Conservation (phyloP, 148 eudicot genomes). For the Limonium bicolor region DNA sequence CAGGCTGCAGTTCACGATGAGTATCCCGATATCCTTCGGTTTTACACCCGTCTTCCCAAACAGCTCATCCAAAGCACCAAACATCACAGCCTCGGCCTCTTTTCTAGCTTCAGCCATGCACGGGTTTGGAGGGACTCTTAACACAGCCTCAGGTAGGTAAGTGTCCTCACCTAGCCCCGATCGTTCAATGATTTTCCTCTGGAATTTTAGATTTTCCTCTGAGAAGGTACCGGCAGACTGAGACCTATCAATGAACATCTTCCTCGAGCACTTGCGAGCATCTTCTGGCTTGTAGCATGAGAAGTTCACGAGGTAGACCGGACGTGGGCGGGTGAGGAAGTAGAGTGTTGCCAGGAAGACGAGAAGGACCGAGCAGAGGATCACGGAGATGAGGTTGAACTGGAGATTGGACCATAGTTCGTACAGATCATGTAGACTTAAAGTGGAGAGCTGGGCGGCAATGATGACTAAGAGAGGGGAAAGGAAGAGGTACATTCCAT, state of each 20-base stretch:
- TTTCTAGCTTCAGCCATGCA: slow-evolving; percentile 41
- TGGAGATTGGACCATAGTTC: slow-evolving; percentile 34
- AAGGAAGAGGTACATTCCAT: slow-evolving; percentile 30
- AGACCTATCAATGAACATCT: slow-evolving; percentile 38
- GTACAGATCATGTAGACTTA: slow-evolving; percentile 19
- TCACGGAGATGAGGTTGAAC: slow-evolving; percentile 28
- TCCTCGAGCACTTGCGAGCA: slow-evolving; percentile 27
- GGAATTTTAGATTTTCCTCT: slow-evolving; percentile 25
- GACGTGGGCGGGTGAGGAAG: slow-evolving; percentile 36
- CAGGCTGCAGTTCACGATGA: slow-evolving; percentile 37
- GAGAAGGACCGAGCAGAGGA: slow-evolving; percentile 23
- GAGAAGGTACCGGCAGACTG: slow-evolving; percentile 18
- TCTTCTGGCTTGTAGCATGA: slow-evolving; percentile 43
- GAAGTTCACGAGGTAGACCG: slow-evolving; percentile 43
- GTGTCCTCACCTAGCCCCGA: slow-evolving; percentile 43
- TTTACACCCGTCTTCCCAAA: slow-evolving; percentile 32
- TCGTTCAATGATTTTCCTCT: slow-evolving; percentile 34
- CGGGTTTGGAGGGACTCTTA: slow-evolving; percentile 31
- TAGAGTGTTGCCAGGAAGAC: slow-evolving; percentile 35
- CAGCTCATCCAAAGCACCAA: slow-evolving; percentile 40
- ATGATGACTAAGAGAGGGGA: slow-evolving; percentile 21
- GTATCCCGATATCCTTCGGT: slow-evolving; percentile 39
- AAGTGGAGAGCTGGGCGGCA: slow-evolving; percentile 33
- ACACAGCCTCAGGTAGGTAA: slow-evolving; percentile 32
- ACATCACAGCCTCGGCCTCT: slow-evolving; percentile 43